These are phyloP conservation scores for Biscogniauxia mediterranea DNA, from an alignment of 2,329 filamentous ascomycete species.

Conservation along the genomic window DNA sequence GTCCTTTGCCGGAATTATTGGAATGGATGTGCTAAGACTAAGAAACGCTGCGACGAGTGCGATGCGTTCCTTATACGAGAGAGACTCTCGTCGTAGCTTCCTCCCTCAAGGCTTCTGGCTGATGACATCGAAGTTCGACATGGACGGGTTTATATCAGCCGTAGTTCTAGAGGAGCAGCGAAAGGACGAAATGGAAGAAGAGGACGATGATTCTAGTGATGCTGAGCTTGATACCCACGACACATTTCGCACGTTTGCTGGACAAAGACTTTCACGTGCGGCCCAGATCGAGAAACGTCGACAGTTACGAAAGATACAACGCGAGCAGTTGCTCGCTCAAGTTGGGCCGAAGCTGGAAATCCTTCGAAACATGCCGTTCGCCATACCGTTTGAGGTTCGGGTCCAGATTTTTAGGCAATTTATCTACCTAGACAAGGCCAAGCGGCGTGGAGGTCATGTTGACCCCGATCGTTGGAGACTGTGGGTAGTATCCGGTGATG, in stretches of 20 bases:
- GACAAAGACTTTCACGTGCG: slow-evolving; percentile 60
- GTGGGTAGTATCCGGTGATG: slow-evolving; percentile 47
- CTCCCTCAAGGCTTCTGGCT: slow-evolving; percentile 85
- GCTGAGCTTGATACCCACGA: slow-evolving; percentile 27
- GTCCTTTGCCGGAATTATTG: slow-evolving; percentile 51
- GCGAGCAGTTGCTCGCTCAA: slow-evolving; percentile 70
- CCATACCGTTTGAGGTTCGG: slow-evolving; percentile 87
- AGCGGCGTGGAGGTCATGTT: slow-evolving; percentile 64
- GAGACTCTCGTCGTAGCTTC: slow-evolving; percentile 86
- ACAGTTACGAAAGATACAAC: slow-evolving; percentile 64
- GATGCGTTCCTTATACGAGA: slow-evolving; percentile 84
- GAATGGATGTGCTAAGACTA: slow-evolving; percentile 75
- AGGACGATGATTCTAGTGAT: slow-evolving; percentile 52
- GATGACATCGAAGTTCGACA: slow-evolving; percentile 85
- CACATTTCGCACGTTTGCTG: slow-evolving; percentile 41
- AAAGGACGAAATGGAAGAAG: slow-evolving; percentile 64
- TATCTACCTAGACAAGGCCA: slow-evolving; percentile 76
- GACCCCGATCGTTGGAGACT: slow-evolving; percentile 76
- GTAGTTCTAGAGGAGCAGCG: slow-evolving; percentile 87
- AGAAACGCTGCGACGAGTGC: slow-evolving; percentile 77
- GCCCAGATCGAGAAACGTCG: slow-evolving; percentile 63
- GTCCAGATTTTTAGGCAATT: slow-evolving; percentile 94
- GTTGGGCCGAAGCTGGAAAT: slow-evolving; percentile 87
- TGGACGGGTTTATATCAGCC: slow-evolving; percentile 80
- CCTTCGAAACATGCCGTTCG: slow-evolving; percentile 93